Conservation (phyloP, 495 filamentous ascomycete genomes). For the Aspergillus saccharolyticus region DNA sequence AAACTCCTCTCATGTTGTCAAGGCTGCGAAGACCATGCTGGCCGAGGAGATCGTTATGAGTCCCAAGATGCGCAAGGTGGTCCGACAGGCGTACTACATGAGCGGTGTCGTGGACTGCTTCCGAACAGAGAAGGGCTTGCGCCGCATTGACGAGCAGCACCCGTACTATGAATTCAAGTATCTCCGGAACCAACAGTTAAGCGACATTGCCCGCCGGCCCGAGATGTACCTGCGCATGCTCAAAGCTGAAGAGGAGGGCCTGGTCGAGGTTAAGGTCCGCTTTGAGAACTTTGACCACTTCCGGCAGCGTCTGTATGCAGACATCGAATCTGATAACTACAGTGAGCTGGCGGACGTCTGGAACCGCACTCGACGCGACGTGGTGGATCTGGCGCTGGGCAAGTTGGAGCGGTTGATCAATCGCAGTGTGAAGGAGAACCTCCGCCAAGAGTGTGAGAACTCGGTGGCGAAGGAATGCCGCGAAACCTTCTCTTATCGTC, state of each 20-base stretch:
- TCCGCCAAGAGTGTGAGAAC: slow-evolving; percentile 88
- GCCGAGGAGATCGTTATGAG: slow-evolving; percentile 85
- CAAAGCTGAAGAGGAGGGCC: slow-evolving; percentile 87
- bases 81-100: slow-evolving; percentile 76
- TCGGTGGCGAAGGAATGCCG: slow-evolving; percentile 75
- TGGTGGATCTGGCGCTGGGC: slow-evolving; percentile 70
- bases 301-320: slow-evolving; percentile 64
- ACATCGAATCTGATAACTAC: slow-evolving; percentile 88
- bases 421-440: slow-evolving; percentile 86
- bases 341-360: slow-evolving; percentile 93
- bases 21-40: slow-evolving; percentile 78
- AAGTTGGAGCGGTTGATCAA: slow-evolving; percentile 82
- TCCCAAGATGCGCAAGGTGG: slow-evolving; percentile 83
- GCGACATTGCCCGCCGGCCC: slow-evolving; percentile 72
- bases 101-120: slow-evolving; percentile 77
- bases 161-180: slow-evolving; percentile 99
- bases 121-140: slow-evolving; percentile 90
- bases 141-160: slow-evolving; percentile 89
- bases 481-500: slow-evolving; percentile 74
- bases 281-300: slow-evolving; percentile 72
- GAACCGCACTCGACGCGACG: slow-evolving; percentile 80
- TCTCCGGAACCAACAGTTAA: slow-evolving; percentile 76
- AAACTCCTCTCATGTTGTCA: slow-evolving; percentile 68
- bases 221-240: slow-evolving; percentile 94
- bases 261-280: slow-evolving; percentile 75